Percentiles rank a stretch among this genome's conserved stretches.
These are phyloP conservation scores for Mortierella sp. DNA, from an alignment of 371 early-diverging fungal species.

Conservation along the genomic window DNA sequence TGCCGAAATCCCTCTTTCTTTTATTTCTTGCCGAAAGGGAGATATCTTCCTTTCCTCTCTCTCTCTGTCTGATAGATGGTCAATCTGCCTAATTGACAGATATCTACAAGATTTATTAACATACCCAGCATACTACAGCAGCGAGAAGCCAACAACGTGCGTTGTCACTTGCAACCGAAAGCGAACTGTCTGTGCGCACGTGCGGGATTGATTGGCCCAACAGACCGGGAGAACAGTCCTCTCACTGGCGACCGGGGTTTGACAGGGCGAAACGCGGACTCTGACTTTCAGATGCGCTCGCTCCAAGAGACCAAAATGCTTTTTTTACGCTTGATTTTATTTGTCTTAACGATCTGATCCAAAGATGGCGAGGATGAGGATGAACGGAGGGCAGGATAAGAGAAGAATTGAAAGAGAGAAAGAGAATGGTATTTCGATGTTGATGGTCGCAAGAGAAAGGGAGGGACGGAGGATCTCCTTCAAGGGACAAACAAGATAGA, in stretches of 20 bases:
- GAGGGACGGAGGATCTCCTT: too few relatives aligned
- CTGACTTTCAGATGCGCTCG: not conserved
- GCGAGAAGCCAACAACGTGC: not conserved
- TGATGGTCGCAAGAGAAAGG: too few relatives aligned
- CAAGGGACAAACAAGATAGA: too few relatives aligned
- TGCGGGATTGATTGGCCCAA: constrained; percentile 5
- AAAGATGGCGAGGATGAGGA: not conserved
- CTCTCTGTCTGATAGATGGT: too few relatives aligned
- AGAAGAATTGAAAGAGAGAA: not conserved
- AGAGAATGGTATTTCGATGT: too few relatives aligned
- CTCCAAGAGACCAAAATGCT: not conserved
- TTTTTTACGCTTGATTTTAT: not conserved
- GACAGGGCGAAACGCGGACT: constrained; percentile 4
- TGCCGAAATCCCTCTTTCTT: too few relatives aligned
- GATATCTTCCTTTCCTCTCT: too few relatives aligned
- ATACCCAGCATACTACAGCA: not conserved
- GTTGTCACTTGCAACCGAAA: too few relatives aligned
- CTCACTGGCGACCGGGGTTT: not conserved
- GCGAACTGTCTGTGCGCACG: not conserved
- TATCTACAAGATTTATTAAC: too few relatives aligned
- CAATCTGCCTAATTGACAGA: too few relatives aligned
- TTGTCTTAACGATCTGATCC: not conserved
- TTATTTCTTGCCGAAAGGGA: too few relatives aligned
- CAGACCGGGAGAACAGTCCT: not conserved
- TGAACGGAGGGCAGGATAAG: not conserved